phyloP scores from a whole-genome alignment of 768 basidiomycete species.

The Leccinum pellstonianum region DNA sequence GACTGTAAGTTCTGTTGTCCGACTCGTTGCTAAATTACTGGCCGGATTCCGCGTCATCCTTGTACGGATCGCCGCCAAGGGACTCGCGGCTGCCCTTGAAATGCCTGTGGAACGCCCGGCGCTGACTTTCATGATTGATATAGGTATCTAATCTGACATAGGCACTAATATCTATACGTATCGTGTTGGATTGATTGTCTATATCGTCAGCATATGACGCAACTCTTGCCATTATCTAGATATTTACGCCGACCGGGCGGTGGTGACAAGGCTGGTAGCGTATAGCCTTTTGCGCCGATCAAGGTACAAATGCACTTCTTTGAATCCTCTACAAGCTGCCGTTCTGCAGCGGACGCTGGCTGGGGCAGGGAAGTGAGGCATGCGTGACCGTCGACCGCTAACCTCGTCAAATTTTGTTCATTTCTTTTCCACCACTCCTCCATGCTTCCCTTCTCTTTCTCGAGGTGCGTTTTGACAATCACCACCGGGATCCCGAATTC shows the following conservation, averaged over 20 bases:
- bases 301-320: slow-evolving; percentile 12
- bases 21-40: neutral
- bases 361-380: slow-evolving; percentile 26
- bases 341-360: slow-evolving; percentile 15
- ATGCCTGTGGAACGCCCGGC: neutral
- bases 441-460: slow-evolving; percentile 28
- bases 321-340: slow-evolving; percentile 5
- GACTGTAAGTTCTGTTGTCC: too few relatives aligned
- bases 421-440: slow-evolving; percentile 34
- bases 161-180: neutral
- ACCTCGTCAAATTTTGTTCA: slow-evolving; percentile 14
- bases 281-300: slow-evolving; percentile 10
- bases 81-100: neutral
- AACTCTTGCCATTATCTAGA: neutral
- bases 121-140: neutral
- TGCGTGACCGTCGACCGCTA: slow-evolving; percentile 31
- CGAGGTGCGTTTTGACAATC: slow-evolving; percentile 39
- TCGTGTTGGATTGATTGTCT: neutral
- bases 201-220: slow-evolving; percentile 21
- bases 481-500: slow-evolving; percentile 34
- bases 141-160: neutral
- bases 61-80: too few relatives aligned
- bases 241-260: slow-evolving; percentile 7
- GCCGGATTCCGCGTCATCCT: neutral
- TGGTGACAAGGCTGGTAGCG: neutral